Evolutionary conservation across 2,329 filamentous ascomycete species (phyloP).

Genomic region (Malbranchea cinnamomea): DNA sequence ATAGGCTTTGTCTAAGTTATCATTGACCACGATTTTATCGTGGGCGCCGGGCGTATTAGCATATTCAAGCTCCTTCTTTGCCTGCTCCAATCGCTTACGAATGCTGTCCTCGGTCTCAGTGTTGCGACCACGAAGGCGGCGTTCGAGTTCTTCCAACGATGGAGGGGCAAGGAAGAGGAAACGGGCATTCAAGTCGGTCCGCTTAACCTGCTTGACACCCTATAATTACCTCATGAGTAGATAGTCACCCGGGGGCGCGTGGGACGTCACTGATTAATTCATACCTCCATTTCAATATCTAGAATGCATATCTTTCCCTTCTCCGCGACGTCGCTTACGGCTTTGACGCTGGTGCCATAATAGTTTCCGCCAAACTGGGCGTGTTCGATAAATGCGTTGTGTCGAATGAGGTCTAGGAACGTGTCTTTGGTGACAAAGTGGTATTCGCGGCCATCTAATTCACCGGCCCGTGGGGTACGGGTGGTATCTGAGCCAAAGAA

Average conservation of each 20-base stretch:
- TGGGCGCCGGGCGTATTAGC: conserved; percentile 51
- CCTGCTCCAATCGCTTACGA: conserved; percentile 53
- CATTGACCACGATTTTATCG: conserved; percentile 52
- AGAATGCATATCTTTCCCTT: conserved; percentile 64
- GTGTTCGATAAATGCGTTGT: conserved; percentile 69
- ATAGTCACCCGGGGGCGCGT: background rate
- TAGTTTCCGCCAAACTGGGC: conserved; percentile 73
- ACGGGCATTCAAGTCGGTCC: conserved; percentile 55
- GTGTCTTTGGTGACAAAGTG: conserved; percentile 54
- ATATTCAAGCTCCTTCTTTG: conserved; percentile 59
- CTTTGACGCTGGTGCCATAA: conserved; percentile 72
- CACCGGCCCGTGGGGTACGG: conserved; percentile 57
- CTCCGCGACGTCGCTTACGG: conserved; percentile 59
- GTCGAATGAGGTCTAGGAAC: conserved; percentile 53
- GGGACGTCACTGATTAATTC: too few species aligned
- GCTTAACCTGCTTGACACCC: conserved; percentile 87
- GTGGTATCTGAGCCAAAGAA: conserved; percentile 83
- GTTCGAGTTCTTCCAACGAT: conserved; percentile 56
- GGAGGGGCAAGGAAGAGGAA: conserved; percentile 81
- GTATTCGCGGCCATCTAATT: conserved; percentile 66
- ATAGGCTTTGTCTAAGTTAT: conserved; percentile 46
- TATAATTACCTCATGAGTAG: conserved; percentile 21
- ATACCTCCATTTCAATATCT: conserved; percentile 95
- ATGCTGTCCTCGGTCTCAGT: conserved; percentile 66
- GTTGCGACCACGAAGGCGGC: conserved; percentile 55